Evolutionary conservation across 148 eudicot species (phyloP).

Genomic region (Silene uniflora): DNA sequence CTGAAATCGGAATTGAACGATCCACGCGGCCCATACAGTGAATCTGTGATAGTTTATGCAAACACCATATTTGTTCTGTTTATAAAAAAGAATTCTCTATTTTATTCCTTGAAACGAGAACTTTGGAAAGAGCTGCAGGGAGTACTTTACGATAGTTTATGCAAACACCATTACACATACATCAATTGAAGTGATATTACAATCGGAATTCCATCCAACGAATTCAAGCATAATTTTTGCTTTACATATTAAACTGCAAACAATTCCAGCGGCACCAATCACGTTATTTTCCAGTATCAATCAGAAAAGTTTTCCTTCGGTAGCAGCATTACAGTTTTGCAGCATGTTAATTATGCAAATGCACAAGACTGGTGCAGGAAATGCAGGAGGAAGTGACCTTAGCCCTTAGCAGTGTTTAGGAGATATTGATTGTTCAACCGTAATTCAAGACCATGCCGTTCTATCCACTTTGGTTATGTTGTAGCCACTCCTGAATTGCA

Average conservation of each 20-base stretch:
- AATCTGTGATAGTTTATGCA: no score
- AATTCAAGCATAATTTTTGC: not conserved
- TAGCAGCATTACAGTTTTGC: not conserved
- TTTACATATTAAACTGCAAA: not conserved
- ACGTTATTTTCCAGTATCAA: not conserved
- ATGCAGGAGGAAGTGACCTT: not conserved
- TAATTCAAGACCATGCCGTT: not conserved
- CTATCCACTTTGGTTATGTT: not conserved
- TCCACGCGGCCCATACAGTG: no score
- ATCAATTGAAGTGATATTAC: not conserved
- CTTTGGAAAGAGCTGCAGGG: not conserved
- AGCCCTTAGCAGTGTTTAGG: not conserved
- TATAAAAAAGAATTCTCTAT: no score
- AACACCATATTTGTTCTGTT: no score
- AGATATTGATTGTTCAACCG: not conserved
- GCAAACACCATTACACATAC: not conserved
- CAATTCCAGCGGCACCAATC: not conserved
- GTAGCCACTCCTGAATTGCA: slow-evolving; percentile 69
- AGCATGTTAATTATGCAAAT: not conserved
- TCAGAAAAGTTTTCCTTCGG: not conserved
- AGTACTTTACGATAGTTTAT: not conserved
- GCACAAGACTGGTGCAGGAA: not conserved
- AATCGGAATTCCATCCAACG: not conserved
- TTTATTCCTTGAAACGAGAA: not conserved
- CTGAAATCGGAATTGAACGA: no score